Evolutionary conservation across 129 eudicot genomes (phyloP).

Genomic region (Pulicaria dysenterica): DNA sequence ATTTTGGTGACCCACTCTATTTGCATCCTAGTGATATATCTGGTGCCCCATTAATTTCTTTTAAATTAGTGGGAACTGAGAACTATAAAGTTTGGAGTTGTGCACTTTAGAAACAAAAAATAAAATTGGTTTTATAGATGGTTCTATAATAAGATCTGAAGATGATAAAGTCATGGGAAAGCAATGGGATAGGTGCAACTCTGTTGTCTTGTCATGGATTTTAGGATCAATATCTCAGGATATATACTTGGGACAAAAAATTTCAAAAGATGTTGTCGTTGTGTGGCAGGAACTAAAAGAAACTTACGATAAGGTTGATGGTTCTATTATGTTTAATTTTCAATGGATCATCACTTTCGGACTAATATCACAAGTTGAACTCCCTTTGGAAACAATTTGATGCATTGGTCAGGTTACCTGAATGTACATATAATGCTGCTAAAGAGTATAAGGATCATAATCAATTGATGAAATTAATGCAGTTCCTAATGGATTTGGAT

Average conservation of each 20-base stretch:
- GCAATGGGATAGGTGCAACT: too few species aligned
- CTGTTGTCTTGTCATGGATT: background rate
- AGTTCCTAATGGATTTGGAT: background rate
- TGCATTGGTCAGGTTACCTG: background rate
- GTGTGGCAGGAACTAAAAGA: background rate
- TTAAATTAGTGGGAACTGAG: too few species aligned
- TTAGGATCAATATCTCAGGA: background rate
- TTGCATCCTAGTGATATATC: too few species aligned
- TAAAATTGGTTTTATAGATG: too few species aligned
- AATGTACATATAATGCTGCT: background rate
- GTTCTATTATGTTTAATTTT: background rate
- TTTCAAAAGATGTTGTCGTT: background rate
- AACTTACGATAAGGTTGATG: background rate
- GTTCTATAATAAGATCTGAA: too few species aligned
- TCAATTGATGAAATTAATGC: background rate
- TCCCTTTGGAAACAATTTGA: background rate
- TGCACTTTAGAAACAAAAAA: too few species aligned
- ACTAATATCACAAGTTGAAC: background rate
- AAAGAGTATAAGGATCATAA: background rate
- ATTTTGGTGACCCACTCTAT: too few species aligned
- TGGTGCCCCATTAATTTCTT: too few species aligned
- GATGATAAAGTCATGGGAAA: too few species aligned
- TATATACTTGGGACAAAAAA: background rate
- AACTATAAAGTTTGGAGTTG: too few species aligned
- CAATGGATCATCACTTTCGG: background rate